These are phyloP conservation scores for Fraxinus platypoda DNA, from an alignment of 305 asterid species.

Conservation along the genomic window DNA sequence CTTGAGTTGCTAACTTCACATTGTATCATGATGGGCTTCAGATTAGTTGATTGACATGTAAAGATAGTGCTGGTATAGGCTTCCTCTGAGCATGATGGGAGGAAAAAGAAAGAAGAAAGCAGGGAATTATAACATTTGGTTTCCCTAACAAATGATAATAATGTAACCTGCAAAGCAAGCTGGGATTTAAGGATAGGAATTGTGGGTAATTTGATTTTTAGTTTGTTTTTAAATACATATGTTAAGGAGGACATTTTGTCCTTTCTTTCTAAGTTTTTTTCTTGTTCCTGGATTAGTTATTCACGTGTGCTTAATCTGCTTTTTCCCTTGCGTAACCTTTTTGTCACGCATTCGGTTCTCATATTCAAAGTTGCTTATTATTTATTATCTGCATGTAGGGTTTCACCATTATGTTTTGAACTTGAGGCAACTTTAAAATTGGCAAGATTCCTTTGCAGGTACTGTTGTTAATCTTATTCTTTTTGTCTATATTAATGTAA, in stretches of 20 bases:
- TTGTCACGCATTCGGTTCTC: neutral
- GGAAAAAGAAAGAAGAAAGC: neutral
- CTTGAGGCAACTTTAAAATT: conserved; percentile 94
- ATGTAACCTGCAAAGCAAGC: neutral
- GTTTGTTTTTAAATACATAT: neutral
- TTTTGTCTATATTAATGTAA: conserved; percentile 17
- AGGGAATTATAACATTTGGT: neutral
- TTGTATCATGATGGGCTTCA: neutral
- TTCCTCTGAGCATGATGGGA: neutral
- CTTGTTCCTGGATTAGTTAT: neutral
- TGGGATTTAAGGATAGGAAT: neutral
- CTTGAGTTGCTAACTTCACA: neutral
- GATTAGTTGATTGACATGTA: conserved; percentile 1
- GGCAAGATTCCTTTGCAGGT: conserved; percentile 99
- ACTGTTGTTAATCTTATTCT: conserved; percentile 18
- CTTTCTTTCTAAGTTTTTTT: neutral
- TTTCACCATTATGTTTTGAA: conserved; percentile 96
- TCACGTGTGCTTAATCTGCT: neutral
- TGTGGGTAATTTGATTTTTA: neutral
- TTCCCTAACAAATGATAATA: neutral
- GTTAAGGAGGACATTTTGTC: neutral
- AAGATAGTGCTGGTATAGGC: neutral
- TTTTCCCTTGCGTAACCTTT: neutral
- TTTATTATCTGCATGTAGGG: conserved; percentile 51
- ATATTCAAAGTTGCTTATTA: conserved; percentile 23